These are phyloP conservation scores for Tetraselmis chui DNA, from an alignment of 139 green algal genomes.

Conservation along the genomic window DNA sequence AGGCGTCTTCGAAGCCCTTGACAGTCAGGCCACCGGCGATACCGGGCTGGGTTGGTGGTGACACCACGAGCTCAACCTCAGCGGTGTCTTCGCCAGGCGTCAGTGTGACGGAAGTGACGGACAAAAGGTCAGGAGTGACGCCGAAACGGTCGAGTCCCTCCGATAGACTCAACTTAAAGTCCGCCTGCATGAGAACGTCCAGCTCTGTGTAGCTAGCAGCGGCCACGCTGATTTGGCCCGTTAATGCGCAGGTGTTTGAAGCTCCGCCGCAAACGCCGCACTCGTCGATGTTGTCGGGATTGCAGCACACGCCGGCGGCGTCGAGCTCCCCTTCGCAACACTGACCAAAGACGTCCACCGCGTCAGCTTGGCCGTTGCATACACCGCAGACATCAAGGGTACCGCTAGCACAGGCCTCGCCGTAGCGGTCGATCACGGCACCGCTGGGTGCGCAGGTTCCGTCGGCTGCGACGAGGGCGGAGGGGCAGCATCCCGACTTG, in stretches of 20 bases:
- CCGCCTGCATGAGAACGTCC: not conserved
- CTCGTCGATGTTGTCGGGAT: conserved; percentile 32
- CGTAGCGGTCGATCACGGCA: conserved; percentile 23
- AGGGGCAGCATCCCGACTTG: conserved; percentile 23
- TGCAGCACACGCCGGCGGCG: conserved; percentile 41
- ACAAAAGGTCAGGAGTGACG: not conserved
- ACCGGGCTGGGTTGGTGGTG: not conserved
- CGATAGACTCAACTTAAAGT: not conserved
- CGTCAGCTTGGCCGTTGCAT: conserved; percentile 29
- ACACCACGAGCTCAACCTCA: not conserved
- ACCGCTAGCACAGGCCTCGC: conserved; percentile 26
- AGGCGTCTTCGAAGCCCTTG: not conserved
- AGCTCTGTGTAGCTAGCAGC: not conserved
- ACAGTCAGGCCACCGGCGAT: not conserved
- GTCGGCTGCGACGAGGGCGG: conserved; percentile 15
- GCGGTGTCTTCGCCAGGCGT: not conserved
- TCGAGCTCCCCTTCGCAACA: conserved; percentile 33
- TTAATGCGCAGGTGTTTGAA: conserved; percentile 28
- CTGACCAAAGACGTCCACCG: conserved; percentile 27
- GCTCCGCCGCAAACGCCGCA: conserved; percentile 47
- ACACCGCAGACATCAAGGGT: conserved; percentile 40
- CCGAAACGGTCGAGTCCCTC: not conserved
- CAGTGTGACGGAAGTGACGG: not conserved
- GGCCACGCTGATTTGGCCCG: not conserved
- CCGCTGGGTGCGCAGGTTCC: conserved; percentile 28